A percentile compares a stretch with the other conserved stretches of the same genome.
These are phyloP conservation scores for Plasmodium sp. DNA, from an alignment of 169 alveolate genomes.

Conservation along the genomic window DNA sequence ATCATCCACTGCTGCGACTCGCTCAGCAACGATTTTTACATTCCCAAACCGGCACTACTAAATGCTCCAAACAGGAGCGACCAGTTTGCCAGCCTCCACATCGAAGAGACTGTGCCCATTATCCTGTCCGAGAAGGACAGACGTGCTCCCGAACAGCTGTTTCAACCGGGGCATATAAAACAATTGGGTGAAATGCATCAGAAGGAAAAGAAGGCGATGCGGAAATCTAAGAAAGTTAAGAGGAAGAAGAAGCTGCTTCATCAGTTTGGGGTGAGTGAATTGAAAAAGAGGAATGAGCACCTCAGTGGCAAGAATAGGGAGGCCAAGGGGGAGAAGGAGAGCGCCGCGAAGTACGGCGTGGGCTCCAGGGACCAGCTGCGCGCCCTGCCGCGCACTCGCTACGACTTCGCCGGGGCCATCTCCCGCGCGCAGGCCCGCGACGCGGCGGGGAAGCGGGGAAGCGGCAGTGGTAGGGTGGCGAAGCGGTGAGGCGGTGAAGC, in stretches of 20 bases:
- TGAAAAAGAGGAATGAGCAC: slow-evolving; percentile 27
- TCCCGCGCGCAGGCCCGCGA: slow-evolving; percentile 21
- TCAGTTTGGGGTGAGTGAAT: slow-evolving; percentile 17
- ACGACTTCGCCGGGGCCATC: slow-evolving; percentile 9
- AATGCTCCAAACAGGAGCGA: not conserved
- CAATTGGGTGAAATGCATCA: slow-evolving; percentile 9
- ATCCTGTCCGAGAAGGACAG: slow-evolving; percentile 33
- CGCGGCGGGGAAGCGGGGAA: not conserved
- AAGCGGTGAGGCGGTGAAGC: not conserved
- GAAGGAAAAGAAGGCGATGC: slow-evolving; percentile 33
- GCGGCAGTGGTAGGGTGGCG: not conserved
- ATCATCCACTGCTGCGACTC: slow-evolving; percentile 83
- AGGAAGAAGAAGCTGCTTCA: slow-evolving; percentile 23
- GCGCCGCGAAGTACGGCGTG: slow-evolving; percentile 24
- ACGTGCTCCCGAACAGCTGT: slow-evolving; percentile 44
- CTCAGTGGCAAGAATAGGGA: slow-evolving; percentile 18
- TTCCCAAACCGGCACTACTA: slow-evolving; percentile 77
- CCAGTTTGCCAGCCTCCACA: slow-evolving; percentile 20
- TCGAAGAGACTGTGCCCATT: slow-evolving; percentile 45
- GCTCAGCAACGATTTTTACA: slow-evolving; percentile 80
- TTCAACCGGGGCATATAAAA: slow-evolving; percentile 13
- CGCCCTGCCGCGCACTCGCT: not conserved
- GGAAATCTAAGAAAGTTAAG: slow-evolving; percentile 40
- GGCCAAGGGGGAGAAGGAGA: slow-evolving; percentile 38
- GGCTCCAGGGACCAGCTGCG: slow-evolving; percentile 11